Evolutionary conservation across 163 green algal species (phyloP).

Genomic region (Volvox carteri): DNA sequence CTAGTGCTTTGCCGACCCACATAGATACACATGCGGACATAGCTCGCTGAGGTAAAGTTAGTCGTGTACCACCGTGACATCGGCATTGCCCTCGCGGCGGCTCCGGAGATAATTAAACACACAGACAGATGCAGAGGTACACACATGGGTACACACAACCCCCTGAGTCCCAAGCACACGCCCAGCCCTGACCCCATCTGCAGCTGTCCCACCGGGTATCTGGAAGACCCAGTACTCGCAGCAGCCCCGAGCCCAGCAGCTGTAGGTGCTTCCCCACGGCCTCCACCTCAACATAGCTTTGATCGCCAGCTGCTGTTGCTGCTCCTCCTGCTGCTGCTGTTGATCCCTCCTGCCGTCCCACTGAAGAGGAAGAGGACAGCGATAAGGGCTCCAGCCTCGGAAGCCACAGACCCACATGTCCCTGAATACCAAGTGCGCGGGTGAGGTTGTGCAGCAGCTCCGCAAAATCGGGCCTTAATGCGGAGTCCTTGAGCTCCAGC

Average conservation of each 20-base stretch:
- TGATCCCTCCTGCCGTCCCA: neutral
- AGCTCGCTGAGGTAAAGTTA: too few relatives aligned
- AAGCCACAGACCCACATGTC: conserved; percentile 23
- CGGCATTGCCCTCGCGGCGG: too few relatives aligned
- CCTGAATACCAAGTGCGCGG: neutral
- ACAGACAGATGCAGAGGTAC: neutral
- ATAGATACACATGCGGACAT: neutral
- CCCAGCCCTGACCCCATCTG: too few relatives aligned
- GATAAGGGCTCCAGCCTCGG: neutral
- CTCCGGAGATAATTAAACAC: neutral
- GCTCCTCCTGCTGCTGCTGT: neutral
- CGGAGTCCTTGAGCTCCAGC: conserved; percentile 35
- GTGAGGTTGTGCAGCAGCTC: neutral
- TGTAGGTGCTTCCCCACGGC: conserved; percentile 3
- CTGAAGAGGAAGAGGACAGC: too few relatives aligned
- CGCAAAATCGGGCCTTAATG: neutral
- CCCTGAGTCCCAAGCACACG: neutral
- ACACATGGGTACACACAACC: neutral
- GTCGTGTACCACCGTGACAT: too few relatives aligned
- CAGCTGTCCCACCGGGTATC: conserved; percentile 35
- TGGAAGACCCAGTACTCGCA: conserved; percentile 11
- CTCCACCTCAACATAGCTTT: neutral
- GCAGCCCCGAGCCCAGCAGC: conserved; percentile 2
- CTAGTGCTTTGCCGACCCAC: neutral
- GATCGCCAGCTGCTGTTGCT: too few relatives aligned